Conservation (phyloP, 306 rosid genomes). For the Geum urbanum region DNA sequence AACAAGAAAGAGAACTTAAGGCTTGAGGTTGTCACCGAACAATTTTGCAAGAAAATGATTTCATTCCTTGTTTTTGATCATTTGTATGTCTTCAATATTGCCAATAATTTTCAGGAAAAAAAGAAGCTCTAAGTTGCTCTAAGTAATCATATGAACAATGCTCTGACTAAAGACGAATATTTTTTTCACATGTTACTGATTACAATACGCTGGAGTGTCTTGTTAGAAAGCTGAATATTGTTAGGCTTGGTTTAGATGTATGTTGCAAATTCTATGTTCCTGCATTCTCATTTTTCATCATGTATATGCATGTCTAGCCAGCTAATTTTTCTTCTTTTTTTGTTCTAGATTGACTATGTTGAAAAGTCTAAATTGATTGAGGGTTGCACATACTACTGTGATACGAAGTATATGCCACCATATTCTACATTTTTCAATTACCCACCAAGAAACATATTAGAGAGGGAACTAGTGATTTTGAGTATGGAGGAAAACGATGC, state of each 20-base stretch:
- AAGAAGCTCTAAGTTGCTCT: too few relatives aligned
- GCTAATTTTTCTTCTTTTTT: not conserved
- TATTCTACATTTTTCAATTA: constrained; percentile 57
- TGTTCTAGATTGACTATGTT: constrained; percentile 38
- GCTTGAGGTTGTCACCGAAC: too few relatives aligned
- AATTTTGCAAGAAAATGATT: too few relatives aligned
- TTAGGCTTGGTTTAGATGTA: constrained; percentile 42
- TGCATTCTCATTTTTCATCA: not conserved
- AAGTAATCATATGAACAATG: too few relatives aligned
- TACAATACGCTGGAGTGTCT: constrained; percentile 65
- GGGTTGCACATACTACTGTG: constrained; percentile 50
- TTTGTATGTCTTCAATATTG: too few relatives aligned
- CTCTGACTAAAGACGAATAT: constrained; percentile 65
- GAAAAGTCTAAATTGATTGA: constrained; percentile 33
- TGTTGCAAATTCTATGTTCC: not conserved
- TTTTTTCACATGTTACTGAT: constrained; percentile 64
- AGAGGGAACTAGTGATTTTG: too few relatives aligned
- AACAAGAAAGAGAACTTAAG: too few relatives aligned
- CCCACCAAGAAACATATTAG: constrained; percentile 58
- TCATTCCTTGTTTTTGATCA: too few relatives aligned
- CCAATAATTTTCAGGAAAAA: too few relatives aligned
- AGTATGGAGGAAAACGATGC: too few relatives aligned
- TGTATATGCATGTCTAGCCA: not conserved
- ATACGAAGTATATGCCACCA: constrained; percentile 44
- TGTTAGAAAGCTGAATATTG: constrained; percentile 39